These are phyloP conservation scores for Verticillium tricorpus DNA, from an alignment of 2,329 filamentous ascomycete genomes.

Conservation along the genomic window DNA sequence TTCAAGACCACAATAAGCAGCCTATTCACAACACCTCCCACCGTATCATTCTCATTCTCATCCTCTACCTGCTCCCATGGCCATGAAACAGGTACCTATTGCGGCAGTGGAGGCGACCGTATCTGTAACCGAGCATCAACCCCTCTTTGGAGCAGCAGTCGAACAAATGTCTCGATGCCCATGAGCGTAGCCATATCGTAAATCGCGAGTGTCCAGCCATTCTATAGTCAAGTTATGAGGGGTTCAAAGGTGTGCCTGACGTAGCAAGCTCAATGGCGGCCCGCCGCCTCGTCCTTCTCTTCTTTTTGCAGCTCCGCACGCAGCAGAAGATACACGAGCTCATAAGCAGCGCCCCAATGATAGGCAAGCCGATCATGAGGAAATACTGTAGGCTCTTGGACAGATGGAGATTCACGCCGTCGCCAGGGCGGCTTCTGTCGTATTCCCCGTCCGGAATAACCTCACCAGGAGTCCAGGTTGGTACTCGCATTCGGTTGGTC, in stretches of 20 bases:
- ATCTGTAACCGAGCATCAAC: too few species aligned
- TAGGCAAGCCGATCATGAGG: slow-evolving; percentile 5
- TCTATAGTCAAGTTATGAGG: too few species aligned
- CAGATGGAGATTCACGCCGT: background rate
- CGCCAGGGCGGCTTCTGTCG: background rate
- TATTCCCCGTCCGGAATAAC: slow-evolving; percentile 3
- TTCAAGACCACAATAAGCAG: too few species aligned
- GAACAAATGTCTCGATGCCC: too few species aligned
- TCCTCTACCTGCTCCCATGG: too few species aligned
- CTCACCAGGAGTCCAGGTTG: slow-evolving; percentile 6
- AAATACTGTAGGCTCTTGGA: background rate
- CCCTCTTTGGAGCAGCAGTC: too few species aligned
- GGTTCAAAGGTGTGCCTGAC: background rate
- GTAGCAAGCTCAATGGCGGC: background rate
- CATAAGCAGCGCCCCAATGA: slow-evolving; percentile 1
- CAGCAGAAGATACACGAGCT: slow-evolving; percentile 8
- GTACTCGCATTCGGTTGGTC: slow-evolving; percentile 3
- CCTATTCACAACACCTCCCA: too few species aligned
- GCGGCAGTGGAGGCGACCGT: too few species aligned
- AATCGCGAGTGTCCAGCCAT: too few species aligned
- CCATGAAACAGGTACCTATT: too few species aligned
- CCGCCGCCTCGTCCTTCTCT: slow-evolving; percentile 1
- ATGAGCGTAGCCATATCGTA: too few species aligned
- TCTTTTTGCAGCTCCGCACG: slow-evolving; percentile 4
- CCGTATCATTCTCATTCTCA: too few species aligned